Percentiles rank a stretch among this genome's conserved stretches.
Evolutionary conservation across 352 stramenopile species (phyloP).

Genomic region (Phytophthora kernoviae): DNA sequence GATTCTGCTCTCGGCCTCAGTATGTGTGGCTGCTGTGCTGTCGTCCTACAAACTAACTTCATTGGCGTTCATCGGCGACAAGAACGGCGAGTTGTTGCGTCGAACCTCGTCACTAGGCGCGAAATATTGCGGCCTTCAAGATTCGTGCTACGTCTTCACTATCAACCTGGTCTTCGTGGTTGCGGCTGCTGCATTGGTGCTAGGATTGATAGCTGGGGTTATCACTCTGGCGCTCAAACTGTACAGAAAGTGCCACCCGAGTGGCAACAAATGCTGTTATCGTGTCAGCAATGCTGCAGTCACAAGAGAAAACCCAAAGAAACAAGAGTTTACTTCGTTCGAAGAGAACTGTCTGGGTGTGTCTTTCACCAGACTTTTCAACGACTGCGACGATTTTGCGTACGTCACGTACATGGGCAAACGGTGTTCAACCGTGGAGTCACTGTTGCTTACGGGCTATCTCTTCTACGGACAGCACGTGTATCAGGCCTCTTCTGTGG

Average conservation of each 20-base stretch:
- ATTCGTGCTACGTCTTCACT: constrained; percentile 35
- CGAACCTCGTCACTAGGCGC: constrained; percentile 20
- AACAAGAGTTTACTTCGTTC: constrained; percentile 10
- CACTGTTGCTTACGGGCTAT: constrained; percentile 22
- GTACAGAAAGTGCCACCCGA: constrained; percentile 11
- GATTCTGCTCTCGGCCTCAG: constrained; percentile 3
- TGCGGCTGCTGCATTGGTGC: constrained; percentile 6
- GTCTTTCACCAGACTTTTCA: constrained; percentile 14
- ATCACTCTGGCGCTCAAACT: constrained; percentile 17
- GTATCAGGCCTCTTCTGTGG: constrained; percentile 17
- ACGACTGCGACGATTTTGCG: constrained; percentile 28
- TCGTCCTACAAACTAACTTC: constrained; percentile 13
- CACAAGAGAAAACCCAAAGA: no score
- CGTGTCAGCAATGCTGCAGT: not conserved
- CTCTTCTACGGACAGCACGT: constrained; percentile 22
- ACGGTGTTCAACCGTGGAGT: constrained; percentile 18
- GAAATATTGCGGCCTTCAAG: constrained; percentile 30
- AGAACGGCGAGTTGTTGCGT: constrained; percentile 29
- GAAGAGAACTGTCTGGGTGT: constrained; percentile 16
- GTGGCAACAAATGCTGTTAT: not conserved
- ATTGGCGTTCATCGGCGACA: constrained; percentile 15
- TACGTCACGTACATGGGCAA: constrained; percentile 12
- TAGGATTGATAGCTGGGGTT: constrained; percentile 12
- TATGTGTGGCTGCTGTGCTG: constrained; percentile 12
- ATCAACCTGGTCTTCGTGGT: constrained; percentile 28